phyloP scores from a whole-genome alignment of 176 grass and related monocot genomes.

The Microstegium vimineum region DNA sequence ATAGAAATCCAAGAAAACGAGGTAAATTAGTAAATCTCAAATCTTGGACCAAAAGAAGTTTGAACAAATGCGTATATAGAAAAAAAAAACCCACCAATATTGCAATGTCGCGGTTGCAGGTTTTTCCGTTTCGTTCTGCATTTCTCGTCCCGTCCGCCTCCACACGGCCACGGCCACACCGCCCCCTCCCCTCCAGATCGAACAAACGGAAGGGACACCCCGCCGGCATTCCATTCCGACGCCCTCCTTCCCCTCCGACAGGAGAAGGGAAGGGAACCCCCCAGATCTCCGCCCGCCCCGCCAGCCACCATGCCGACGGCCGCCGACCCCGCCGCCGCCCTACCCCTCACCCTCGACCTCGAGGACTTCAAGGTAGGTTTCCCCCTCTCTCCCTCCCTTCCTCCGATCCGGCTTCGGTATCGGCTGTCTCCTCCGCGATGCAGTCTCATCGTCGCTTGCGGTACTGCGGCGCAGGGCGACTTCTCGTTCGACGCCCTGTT shows the following conservation, averaged over 20 bases:
- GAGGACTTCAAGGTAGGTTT: slow-evolving; percentile 93
- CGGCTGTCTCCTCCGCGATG: background rate
- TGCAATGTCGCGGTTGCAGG: background rate
- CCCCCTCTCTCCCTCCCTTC: background rate
- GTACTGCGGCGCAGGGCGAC: slow-evolving; percentile 49
- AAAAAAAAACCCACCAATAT: background rate
- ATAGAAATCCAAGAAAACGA: background rate
- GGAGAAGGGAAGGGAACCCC: background rate
- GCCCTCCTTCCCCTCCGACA: background rate
- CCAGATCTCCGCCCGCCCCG: slow-evolving; percentile 43
- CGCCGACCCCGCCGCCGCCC: slow-evolving; percentile 41
- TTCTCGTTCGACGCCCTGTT: slow-evolving; percentile 96
- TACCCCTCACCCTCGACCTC: slow-evolving; percentile 85
- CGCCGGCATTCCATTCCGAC: slow-evolving; percentile 13
- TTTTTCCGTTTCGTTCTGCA: background rate
- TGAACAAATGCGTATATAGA: background rate
- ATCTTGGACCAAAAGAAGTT: background rate
- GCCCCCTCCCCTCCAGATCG: background rate
- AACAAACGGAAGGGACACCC: slow-evolving; percentile 16
- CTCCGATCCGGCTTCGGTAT: background rate
- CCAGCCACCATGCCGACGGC: slow-evolving; percentile 41
- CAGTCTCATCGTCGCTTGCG: background rate
- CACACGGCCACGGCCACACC: background rate
- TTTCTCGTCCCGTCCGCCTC: slow-evolving; percentile 10
- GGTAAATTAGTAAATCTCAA: background rate